These are phyloP conservation scores for Suhomyces taliae DNA, from an alignment of 1,139 yeast genomes.

Conservation along the genomic window DNA sequence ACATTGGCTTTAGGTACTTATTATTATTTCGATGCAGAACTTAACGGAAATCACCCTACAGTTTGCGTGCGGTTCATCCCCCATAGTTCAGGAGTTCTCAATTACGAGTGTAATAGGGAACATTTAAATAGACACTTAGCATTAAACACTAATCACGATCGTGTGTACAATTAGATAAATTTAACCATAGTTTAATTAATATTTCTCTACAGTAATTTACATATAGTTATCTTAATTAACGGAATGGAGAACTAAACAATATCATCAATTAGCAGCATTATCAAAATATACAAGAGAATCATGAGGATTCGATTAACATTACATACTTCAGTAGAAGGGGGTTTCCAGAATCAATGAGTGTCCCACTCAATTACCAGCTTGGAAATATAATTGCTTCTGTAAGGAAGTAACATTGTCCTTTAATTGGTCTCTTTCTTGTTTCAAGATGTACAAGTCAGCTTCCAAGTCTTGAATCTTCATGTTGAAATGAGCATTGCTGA, in stretches of 20 bases:
- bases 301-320: neutral
- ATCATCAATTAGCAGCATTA: neutral
- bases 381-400: conserved; percentile 55
- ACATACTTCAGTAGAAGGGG: neutral
- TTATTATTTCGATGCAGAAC: no score
- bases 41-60: no score
- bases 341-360: conserved; percentile 5
- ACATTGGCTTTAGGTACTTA: no score
- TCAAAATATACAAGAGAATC: neutral
- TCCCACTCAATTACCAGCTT: conserved; percentile 11
- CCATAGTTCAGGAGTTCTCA: no score
- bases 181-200: no score
- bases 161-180: no score
- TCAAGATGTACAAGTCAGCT: conserved; percentile 77
- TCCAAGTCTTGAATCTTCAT: conserved; percentile 79
- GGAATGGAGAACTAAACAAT: neutral
- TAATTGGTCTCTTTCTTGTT: conserved; percentile 81
- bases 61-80: no score
- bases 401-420: conserved; percentile 61
- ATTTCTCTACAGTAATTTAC: no score
- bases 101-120: no score
- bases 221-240: no score
- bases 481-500: conserved; percentile 66
- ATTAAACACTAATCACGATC: no score
- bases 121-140: no score